phyloP scores from a whole-genome alignment of 2,329 filamentous ascomycete genomes.

The Colletotrichum aenigma region DNA sequence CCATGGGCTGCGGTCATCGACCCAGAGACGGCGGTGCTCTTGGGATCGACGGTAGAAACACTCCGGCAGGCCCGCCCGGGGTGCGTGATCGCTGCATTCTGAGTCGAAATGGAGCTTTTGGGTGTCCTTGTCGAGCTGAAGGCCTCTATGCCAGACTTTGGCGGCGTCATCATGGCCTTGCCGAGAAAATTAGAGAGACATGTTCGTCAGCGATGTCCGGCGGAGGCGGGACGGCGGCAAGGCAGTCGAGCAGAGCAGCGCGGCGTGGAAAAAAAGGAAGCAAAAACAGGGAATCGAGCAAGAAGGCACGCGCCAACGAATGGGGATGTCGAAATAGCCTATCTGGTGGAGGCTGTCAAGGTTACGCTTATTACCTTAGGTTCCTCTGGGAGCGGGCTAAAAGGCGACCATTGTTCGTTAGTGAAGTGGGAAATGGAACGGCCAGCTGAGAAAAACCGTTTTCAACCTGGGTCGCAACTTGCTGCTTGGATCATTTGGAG shows the following conservation, averaged over 20 bases:
- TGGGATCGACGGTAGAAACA: neutral
- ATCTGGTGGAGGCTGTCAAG: neutral
- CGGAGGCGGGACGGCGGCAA: neutral
- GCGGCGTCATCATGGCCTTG: neutral
- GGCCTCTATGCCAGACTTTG: neutral
- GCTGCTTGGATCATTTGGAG: neutral
- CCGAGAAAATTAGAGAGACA: neutral
- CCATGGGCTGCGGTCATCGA: neutral
- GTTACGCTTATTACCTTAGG: neutral
- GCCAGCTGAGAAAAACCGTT: neutral
- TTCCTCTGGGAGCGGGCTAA: neutral
- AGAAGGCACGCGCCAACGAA: neutral
- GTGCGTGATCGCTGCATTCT: neutral
- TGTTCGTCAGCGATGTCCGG: neutral
- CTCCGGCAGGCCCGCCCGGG: neutral
- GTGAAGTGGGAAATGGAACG: neutral
- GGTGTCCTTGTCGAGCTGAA: neutral
- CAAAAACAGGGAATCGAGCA: neutral
- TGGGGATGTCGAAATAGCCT: slow-evolving; percentile 2
- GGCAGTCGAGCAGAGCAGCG: neutral
- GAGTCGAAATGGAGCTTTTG: neutral
- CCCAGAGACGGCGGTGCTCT: neutral
- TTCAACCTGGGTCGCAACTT: neutral
- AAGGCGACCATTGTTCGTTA: neutral
- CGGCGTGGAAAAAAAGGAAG: neutral